Evolutionary conservation across 2,329 filamentous ascomycete genomes (phyloP).

Genomic region (Aspergillus transmontanensis): DNA sequence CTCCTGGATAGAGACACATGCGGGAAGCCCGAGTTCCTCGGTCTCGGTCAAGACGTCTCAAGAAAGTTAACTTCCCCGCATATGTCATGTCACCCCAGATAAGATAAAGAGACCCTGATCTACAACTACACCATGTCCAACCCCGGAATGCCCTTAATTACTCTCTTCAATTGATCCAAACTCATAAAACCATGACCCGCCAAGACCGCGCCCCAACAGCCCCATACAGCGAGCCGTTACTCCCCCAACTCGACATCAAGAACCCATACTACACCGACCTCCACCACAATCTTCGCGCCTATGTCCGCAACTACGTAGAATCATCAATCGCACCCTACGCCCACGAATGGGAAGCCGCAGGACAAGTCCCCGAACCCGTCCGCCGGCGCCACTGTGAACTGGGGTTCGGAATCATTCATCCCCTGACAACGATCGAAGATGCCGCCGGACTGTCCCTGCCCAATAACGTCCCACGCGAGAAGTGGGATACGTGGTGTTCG

Average conservation of each 20-base stretch:
- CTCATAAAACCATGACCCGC: not conserved
- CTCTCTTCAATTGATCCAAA: not conserved
- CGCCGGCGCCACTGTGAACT: constrained; percentile 42
- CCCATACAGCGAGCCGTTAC: constrained; percentile 45
- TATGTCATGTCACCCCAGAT: not conserved
- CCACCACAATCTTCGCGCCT: constrained; percentile 61
- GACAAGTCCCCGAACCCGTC: constrained; percentile 52
- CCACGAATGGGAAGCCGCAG: constrained; percentile 65
- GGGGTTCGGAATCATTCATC: constrained; percentile 42
- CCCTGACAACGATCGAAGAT: constrained; percentile 42
- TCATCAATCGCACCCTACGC: constrained; percentile 59
- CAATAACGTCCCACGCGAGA: constrained; percentile 48
- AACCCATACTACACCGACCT: constrained; percentile 64
- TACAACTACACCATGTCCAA: not conserved
- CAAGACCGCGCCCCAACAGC: constrained; percentile 25
- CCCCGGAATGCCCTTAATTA: not conserved
- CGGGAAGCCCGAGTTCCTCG: constrained; percentile 8
- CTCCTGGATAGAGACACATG: not conserved
- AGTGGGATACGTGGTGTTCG: constrained; percentile 61
- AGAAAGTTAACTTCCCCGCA: constrained; percentile 7
- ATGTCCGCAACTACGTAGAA: constrained; percentile 62
- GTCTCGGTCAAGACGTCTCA: not conserved
- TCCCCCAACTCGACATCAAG: constrained; percentile 48
- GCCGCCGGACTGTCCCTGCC: constrained; percentile 44
- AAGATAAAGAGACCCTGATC: constrained; percentile 5